A percentile compares a stretch with the other conserved stretches of the same genome.
Evolutionary conservation across 441 rosid genomes (phyloP).

Genomic region (Manihot esculenta): DNA sequence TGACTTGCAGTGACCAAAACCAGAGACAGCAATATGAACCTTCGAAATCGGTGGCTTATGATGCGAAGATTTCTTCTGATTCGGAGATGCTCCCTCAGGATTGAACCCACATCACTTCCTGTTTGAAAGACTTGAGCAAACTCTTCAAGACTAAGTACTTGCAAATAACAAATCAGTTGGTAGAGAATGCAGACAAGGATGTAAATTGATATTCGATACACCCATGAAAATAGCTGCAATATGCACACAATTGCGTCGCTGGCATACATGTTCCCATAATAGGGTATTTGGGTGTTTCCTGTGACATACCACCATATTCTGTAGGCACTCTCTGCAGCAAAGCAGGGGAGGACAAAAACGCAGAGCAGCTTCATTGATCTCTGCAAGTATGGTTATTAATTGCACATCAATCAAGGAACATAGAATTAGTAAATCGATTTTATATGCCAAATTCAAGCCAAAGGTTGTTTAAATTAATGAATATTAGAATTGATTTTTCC

Average conservation of each 20-base stretch:
- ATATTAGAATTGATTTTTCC: not conserved
- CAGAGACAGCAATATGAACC: slow-evolving; percentile 59
- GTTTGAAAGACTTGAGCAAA: slow-evolving; percentile 66
- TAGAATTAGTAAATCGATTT: not conserved
- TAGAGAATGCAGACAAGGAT: slow-evolving; percentile 69
- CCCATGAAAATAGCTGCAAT: slow-evolving; percentile 79
- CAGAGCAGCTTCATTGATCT: slow-evolving; percentile 63
- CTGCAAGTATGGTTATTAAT: slow-evolving; percentile 40
- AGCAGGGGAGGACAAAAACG: slow-evolving; percentile 72
- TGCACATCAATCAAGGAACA: no score
- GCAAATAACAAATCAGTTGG: slow-evolving; percentile 64
- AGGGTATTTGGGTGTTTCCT: slow-evolving; percentile 63
- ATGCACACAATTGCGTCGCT: slow-evolving; percentile 56
- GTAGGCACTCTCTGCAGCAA: slow-evolving; percentile 60
- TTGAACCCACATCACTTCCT: slow-evolving; percentile 64
- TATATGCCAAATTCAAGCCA: not conserved
- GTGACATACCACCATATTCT: slow-evolving; percentile 86
- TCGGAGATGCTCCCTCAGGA: slow-evolving; percentile 60
- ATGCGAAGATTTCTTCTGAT: slow-evolving; percentile 64
- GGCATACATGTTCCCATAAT: slow-evolving; percentile 40
- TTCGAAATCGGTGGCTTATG: slow-evolving; percentile 83
- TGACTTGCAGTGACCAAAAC: slow-evolving; percentile 74
- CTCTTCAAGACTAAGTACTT: slow-evolving; percentile 65
- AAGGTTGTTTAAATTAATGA: not conserved
- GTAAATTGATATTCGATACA: slow-evolving; percentile 65